These are phyloP conservation scores for Sclerotiophoma versabilis DNA, from an alignment of 2,329 filamentous ascomycete genomes.

Conservation along the genomic window DNA sequence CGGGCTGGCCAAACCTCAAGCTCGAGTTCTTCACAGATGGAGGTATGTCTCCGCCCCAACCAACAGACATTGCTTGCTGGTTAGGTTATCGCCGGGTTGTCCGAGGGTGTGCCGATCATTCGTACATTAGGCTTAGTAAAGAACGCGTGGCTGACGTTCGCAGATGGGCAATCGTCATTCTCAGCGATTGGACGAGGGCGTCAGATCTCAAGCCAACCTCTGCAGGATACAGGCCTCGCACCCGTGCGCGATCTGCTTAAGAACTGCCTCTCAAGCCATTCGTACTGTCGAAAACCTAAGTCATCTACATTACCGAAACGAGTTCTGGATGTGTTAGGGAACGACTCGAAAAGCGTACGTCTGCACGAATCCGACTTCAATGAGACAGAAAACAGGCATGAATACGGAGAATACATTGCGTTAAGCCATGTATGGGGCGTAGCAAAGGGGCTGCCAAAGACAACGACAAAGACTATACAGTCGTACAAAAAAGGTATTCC, in stretches of 20 bases:
- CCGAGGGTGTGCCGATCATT: constrained; percentile 9
- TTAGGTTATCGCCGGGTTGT: constrained; percentile 1
- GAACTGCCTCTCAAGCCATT: constrained; percentile 40
- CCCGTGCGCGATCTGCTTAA: constrained; percentile 38
- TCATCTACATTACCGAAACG: constrained; percentile 38
- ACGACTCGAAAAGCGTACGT: constrained; percentile 39
- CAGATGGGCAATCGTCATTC: constrained; percentile 45
- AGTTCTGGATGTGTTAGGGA: constrained; percentile 39
- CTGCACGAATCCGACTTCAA: constrained; percentile 41
- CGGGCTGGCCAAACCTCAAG: constrained; percentile 44
- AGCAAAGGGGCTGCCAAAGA: constrained; percentile 37
- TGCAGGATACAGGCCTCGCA: constrained; percentile 39
- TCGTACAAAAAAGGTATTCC: constrained; percentile 38
- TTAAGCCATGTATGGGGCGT: constrained; percentile 46
- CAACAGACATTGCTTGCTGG: background rate
- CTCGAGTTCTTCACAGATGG: constrained; percentile 47
- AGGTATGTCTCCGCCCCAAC: constrained; percentile 32
- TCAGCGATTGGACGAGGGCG: constrained; percentile 46
- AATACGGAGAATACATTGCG: constrained; percentile 44
- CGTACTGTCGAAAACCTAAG: constrained; percentile 35
- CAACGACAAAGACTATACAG: constrained; percentile 36
- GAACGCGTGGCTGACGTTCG: constrained; percentile 23
- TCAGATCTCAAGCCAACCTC: constrained; percentile 37
- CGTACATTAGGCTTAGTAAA: constrained; percentile 12
- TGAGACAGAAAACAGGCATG: constrained; percentile 33